These are phyloP conservation scores for Penicillium psychrosexuale DNA, from an alignment of 2,329 filamentous ascomycete genomes.

Conservation along the genomic window DNA sequence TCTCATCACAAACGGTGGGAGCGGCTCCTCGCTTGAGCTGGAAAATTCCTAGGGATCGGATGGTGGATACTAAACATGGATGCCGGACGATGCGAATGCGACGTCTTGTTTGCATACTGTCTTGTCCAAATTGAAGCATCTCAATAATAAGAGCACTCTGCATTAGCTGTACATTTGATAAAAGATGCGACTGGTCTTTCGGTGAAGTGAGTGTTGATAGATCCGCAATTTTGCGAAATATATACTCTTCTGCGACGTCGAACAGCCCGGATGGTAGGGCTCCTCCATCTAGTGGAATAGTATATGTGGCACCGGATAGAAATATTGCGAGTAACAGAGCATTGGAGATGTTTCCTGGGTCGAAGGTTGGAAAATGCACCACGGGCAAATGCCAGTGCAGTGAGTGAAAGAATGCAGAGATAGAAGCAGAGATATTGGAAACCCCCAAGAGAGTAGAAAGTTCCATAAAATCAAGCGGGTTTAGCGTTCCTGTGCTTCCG, in stretches of 20 bases:
- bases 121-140: slow-evolving; percentile 34
- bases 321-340: slow-evolving; percentile 29
- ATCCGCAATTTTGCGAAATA: slow-evolving; percentile 27
- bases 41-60: slow-evolving; percentile 30
- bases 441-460: slow-evolving; percentile 24
- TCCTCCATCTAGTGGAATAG: slow-evolving; percentile 17
- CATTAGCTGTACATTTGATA: slow-evolving; percentile 23
- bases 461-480: slow-evolving; percentile 16
- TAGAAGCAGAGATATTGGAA: slow-evolving; percentile 27
- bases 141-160: slow-evolving; percentile 32
- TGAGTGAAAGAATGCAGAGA: slow-evolving; percentile 32
- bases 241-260: slow-evolving; percentile 31
- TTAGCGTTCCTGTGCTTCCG: neutral
- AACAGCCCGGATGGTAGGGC: slow-evolving; percentile 22
- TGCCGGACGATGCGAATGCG: slow-evolving; percentile 33
- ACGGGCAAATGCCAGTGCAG: slow-evolving; percentile 33
- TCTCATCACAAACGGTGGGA: slow-evolving; percentile 17
- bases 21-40: slow-evolving; percentile 20
- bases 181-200: slow-evolving; percentile 6
- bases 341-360: slow-evolving; percentile 26
- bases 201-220: slow-evolving; percentile 16
- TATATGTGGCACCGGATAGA: slow-evolving; percentile 28
- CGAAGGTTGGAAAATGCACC: slow-evolving; percentile 33
- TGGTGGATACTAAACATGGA: slow-evolving; percentile 30
- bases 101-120: slow-evolving; percentile 26